Base-by-base conservation (phyloP, 2,329 filamentous ascomycete species). In the Epichloe glyceriae region DNA sequence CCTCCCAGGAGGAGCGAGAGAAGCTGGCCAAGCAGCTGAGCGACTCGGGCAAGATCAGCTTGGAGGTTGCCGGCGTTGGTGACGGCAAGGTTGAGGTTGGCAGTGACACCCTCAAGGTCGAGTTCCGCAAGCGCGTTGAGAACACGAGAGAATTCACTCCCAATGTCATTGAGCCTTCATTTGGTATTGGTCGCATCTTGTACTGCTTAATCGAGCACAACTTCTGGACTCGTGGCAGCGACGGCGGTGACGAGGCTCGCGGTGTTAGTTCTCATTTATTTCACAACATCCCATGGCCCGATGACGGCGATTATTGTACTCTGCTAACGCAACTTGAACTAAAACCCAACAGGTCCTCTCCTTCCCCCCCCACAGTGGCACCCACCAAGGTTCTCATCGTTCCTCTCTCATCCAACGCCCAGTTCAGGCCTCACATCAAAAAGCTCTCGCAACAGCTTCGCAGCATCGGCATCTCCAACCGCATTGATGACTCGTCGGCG, bases 111-210 rank as follows among this genome's bases (percentile, higher is more conserved):
- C 74, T 98, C 64, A 80, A 75, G 52, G 88, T 97, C 59, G 86
- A 90, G 72, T 89, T 86, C 72, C 81, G 83, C 60, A 95, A 85
- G 59, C 78, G 88, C 55, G 78, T 82, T 4, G 88, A 95, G 68
- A 85, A 95, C 65, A 80, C 83, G 52, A 80, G 93, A 61, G 90
- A 96, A 67, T 98, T 88, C 72, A 94, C 85, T 0, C 91, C 91
- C 53, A 96, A 96, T 64, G 89, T 95, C 46, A 94, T 97, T 60
- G 93, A 98, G 73, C 93, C 91, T 2, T 97, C 91, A 0, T 98
- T 97, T 62, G 91, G 91, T 74, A 95, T 97, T 62, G 93, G 91
- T 53, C 82, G 91, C 60, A 96, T 97, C 55, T 74, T 97, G 52
- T 97, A 95, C 74, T 83, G 86, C 54, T 73, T 98, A 61, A 86